Evolutionary conservation across 306 rosid species (phyloP).

Genomic region (Fagus sylvatica): DNA sequence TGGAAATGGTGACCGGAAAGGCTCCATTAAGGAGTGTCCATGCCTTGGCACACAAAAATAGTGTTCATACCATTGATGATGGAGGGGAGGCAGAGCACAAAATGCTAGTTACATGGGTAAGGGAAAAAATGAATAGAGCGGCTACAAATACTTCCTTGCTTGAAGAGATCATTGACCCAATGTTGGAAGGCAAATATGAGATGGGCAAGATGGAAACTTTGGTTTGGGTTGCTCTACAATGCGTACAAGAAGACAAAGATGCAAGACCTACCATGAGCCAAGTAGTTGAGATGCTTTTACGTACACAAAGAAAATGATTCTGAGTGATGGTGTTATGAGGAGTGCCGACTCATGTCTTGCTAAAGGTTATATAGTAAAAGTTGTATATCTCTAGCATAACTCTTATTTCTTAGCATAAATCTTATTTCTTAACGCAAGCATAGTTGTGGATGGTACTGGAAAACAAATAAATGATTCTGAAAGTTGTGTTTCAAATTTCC

Average conservation of each 20-base stretch:
- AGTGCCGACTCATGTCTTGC: too few species aligned
- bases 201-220: slow-evolving; percentile 15
- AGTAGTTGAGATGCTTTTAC: not conserved
- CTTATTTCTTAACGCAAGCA: too few species aligned
- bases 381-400: too few species aligned
- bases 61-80: too few species aligned
- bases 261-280: slow-evolving; percentile 35
- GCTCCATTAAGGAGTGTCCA: not conserved
- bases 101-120: slow-evolving; percentile 16
- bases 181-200: slow-evolving; percentile 1
- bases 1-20: slow-evolving; percentile 38
- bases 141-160: not conserved
- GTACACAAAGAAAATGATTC: too few species aligned
- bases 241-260: slow-evolving; percentile 31
- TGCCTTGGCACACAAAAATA: too few species aligned
- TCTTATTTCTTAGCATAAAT: too few species aligned
- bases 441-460: too few species aligned
- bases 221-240: slow-evolving; percentile 21
- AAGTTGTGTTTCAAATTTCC: too few species aligned
- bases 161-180: slow-evolving; percentile 22
- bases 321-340: too few species aligned
- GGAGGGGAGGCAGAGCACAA: slow-evolving; percentile 9
- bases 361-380: too few species aligned
- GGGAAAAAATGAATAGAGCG: slow-evolving; percentile 1
- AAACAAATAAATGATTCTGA: too few species aligned